Evolutionary conservation across 306 rosid species (phyloP).

Genomic region (Casuarina glauca): DNA sequence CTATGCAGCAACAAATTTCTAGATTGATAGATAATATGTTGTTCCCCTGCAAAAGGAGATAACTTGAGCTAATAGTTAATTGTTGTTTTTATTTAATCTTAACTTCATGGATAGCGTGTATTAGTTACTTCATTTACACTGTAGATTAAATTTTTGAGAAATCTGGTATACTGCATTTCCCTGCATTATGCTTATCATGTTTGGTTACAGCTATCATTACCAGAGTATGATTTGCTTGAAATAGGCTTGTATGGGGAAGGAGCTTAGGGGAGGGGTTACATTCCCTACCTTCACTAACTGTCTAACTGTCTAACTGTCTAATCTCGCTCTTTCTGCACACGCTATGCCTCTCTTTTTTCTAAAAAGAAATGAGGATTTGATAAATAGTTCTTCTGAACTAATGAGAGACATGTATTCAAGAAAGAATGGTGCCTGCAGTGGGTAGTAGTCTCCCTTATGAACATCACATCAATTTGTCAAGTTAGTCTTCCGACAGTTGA

Average conservation of each 20-base stretch:
- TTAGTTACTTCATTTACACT: background rate
- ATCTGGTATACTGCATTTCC: background rate
- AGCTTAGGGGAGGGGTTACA: too few relatives aligned
- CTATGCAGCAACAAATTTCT: background rate
- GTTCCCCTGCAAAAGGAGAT: background rate
- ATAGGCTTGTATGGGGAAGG: too few relatives aligned
- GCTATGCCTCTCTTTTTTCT: background rate
- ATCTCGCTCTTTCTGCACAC: too few relatives aligned
- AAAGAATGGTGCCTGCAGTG: background rate
- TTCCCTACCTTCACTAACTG: too few relatives aligned
- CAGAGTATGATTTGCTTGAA: too few relatives aligned
- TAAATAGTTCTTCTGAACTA: background rate
- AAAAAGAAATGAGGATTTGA: background rate
- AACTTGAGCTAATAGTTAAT: background rate
- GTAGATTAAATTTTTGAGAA: background rate
- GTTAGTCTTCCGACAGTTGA: background rate
- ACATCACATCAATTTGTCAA: background rate
- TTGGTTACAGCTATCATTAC: background rate
- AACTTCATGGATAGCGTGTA: background rate
- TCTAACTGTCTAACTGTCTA: too few relatives aligned
- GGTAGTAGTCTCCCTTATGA: background rate
- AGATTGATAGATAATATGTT: conserved; percentile 1
- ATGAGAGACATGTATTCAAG: background rate
- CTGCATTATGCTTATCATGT: background rate
- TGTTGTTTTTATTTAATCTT: background rate